These are phyloP conservation scores for Dioscorea dumetorum DNA, from an alignment of 106 monocot species.

Conservation along the genomic window DNA sequence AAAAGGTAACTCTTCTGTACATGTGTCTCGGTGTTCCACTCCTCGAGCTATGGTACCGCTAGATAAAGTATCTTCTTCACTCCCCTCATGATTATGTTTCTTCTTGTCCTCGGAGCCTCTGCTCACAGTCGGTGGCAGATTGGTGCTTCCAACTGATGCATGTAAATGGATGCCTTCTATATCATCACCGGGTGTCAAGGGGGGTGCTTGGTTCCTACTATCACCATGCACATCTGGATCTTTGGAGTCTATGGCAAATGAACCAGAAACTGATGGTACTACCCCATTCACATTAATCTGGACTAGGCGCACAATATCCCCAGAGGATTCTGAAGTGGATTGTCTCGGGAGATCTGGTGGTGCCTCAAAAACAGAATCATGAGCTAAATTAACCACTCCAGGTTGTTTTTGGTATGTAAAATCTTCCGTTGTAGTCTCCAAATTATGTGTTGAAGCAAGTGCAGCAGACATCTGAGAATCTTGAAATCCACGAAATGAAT, in stretches of 20 bases:
- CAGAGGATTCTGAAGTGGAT: constrained; percentile 2
- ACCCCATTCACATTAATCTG: no score
- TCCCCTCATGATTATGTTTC: constrained; percentile 12
- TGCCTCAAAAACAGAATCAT: not conserved
- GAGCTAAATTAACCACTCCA: not conserved
- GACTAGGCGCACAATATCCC: not conserved
- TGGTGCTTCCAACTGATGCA: constrained; percentile 19
- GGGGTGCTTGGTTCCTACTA: constrained; percentile 5
- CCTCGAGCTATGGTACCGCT: constrained; percentile 22
- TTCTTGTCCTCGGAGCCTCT: constrained; percentile 4
- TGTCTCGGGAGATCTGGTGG: constrained; percentile 3
- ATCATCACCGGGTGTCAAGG: constrained; percentile 4
- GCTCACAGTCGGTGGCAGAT: constrained; percentile 4
- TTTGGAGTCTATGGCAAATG: not conserved
- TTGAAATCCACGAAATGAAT: not conserved
- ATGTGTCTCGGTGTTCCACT: not conserved
- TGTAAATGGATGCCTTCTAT: constrained; percentile 7
- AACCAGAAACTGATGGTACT: not conserved
- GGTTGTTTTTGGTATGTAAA: not conserved
- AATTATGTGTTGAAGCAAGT: constrained; percentile 1
- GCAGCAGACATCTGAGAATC: not conserved
- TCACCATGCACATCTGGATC: constrained; percentile 4
- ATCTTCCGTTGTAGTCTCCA: not conserved
- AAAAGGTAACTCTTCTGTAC: not conserved
- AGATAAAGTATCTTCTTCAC: constrained; percentile 50